Percentiles rank a stretch among this genome's conserved stretches.
Conservation (phyloP, 805 yeast genomes). For the Metschnikowia continentalis region DNA sequence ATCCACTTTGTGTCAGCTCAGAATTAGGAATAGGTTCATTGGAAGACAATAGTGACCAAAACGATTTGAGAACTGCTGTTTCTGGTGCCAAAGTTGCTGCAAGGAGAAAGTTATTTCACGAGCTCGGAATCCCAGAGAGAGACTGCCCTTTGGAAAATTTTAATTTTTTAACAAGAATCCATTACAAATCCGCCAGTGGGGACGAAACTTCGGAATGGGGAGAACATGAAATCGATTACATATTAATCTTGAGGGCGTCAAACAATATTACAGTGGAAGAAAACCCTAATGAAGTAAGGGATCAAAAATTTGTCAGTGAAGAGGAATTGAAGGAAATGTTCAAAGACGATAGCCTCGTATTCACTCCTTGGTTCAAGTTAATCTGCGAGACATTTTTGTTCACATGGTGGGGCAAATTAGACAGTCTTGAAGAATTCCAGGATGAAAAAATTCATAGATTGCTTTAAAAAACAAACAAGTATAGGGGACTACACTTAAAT, state of each 20-base stretch:
- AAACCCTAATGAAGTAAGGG: conserved; percentile 76
- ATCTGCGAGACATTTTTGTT: conserved; percentile 89
- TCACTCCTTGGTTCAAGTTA: conserved; percentile 98
- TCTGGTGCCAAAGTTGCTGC: conserved; percentile 86
- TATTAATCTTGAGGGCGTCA: conserved; percentile 64
- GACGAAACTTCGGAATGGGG: conserved; percentile 73
- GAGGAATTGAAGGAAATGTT: conserved; percentile 74
- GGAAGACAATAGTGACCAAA: conserved; percentile 13
- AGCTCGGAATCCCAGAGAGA: conserved; percentile 70
- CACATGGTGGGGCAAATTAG: conserved; percentile 88
- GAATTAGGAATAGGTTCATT: conserved; percentile 59
- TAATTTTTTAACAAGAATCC: conserved; percentile 87
- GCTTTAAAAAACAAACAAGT: conserved; percentile 25
- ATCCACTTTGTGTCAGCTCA: conserved; percentile 78
- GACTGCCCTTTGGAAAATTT: conserved; percentile 64
- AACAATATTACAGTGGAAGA: conserved; percentile 53
- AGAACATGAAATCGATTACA: conserved; percentile 96
- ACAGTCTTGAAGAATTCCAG: conserved; percentile 48
- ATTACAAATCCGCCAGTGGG: conserved; percentile 80
- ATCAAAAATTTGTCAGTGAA: conserved; percentile 66
- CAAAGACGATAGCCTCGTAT: conserved; percentile 55
- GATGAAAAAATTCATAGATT: conserved; percentile 48
- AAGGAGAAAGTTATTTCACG: conserved; percentile 87
- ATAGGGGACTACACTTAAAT: no score
- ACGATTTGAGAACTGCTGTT: conserved; percentile 54